Evolutionary conservation across 768 basidiomycete species (phyloP).

Genomic region (Amanita fuliginea): DNA sequence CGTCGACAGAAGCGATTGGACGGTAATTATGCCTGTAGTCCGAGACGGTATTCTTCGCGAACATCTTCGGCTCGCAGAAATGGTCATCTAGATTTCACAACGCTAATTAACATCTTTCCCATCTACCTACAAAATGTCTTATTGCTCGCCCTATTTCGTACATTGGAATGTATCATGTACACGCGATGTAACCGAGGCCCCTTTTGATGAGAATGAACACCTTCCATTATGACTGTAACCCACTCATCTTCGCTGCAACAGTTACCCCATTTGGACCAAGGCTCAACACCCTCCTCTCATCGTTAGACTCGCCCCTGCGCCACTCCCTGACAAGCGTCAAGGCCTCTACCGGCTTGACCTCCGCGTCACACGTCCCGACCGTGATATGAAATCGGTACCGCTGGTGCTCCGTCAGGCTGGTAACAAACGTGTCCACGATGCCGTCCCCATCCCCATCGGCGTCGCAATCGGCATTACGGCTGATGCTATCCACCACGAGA

Average conservation of each 20-base stretch:
- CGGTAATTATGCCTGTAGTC: constrained; percentile 19
- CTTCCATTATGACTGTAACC: not conserved
- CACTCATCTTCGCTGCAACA: not conserved
- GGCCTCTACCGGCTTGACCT: constrained; percentile 58
- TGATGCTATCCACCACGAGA: constrained; percentile 53
- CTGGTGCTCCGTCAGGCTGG: constrained; percentile 33
- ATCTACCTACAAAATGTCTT: not conserved
- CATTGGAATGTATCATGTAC: no score
- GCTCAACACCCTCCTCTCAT: not conserved
- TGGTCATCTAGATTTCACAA: constrained; percentile 17
- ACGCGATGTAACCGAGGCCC: not conserved
- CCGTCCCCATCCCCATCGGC: constrained; percentile 10
- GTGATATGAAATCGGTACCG: constrained; percentile 68
- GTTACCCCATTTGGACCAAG: not conserved
- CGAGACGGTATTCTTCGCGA: constrained; percentile 44
- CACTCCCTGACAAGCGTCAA: constrained; percentile 50
- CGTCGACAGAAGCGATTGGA: not conserved
- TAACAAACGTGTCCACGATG: constrained; percentile 29
- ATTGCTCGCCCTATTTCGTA: not conserved
- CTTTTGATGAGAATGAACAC: not conserved
- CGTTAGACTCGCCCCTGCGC: constrained; percentile 20
- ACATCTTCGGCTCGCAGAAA: constrained; percentile 35
- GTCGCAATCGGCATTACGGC: not conserved
- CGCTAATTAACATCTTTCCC: not conserved
- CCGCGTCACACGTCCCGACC: constrained; percentile 53